phyloP scores from a whole-genome alignment of 306 rosid genomes.

The Geum urbanum region DNA sequence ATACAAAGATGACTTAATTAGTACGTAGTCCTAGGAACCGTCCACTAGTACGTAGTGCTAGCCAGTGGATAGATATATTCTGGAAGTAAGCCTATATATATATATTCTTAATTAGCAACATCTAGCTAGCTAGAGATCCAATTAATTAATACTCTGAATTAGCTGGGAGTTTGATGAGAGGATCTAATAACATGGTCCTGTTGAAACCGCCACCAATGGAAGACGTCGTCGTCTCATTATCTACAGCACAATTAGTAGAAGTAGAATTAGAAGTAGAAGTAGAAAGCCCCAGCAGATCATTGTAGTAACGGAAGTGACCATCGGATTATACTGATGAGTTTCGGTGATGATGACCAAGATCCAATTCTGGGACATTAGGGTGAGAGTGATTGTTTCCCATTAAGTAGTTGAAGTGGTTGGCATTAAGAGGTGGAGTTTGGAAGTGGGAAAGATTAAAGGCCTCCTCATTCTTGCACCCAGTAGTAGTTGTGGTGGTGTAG shows the following conservation, averaged over 20 bases:
- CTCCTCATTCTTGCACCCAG: constrained; percentile 34
- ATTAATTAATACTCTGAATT: no score
- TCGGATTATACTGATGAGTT: constrained; percentile 24
- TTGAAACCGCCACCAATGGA: constrained; percentile 22
- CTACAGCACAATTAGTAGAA: constrained; percentile 13
- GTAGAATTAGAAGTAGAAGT: no score
- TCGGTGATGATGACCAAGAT: constrained; percentile 5
- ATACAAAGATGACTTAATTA: no score
- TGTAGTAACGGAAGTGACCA: constrained; percentile 14
- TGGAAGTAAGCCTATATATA: no score
- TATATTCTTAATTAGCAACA: no score
- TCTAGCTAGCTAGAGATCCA: no score
- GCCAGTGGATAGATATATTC: no score
- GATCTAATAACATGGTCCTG: constrained; percentile 21
- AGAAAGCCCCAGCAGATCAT: constrained; percentile 28
- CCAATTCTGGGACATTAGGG: neutral
- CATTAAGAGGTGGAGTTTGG: constrained; percentile 18
- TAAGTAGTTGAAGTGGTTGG: constrained; percentile 19
- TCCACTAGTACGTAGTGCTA: no score
- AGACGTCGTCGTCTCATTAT: constrained; percentile 28
- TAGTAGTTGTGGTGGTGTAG: neutral
- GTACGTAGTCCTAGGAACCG: no score
- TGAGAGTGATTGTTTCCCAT: constrained; percentile 27
- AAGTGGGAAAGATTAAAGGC: constrained; percentile 28
- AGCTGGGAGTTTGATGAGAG: constrained; percentile 32